Evolutionary conservation across 176 grass and related monocot species (phyloP).

Genomic region (Pharus latifolius): DNA sequence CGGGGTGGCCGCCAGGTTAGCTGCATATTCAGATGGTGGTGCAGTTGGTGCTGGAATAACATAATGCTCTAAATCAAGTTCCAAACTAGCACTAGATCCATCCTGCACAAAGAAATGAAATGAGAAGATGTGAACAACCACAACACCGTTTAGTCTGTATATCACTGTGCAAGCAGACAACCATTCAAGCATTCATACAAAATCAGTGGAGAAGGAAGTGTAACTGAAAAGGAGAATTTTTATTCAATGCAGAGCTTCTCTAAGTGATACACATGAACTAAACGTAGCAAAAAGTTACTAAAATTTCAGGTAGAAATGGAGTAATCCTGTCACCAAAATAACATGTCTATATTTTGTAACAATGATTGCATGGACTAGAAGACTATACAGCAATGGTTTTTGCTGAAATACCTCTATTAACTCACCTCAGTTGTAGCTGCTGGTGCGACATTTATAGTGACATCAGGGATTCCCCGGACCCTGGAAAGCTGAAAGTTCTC

Average conservation of each 20-base stretch:
- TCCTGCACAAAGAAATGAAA: conserved; percentile 44
- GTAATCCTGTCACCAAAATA: too few species aligned
- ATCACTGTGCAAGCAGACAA: not conserved
- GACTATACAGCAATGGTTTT: not conserved
- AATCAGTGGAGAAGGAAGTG: not conserved
- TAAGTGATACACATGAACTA: not conserved
- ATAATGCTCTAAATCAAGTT: conserved; percentile 97
- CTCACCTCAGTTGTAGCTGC: conserved; percentile 49
- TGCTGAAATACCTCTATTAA: not conserved
- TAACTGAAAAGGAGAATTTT: not conserved
- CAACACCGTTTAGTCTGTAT: not conserved
- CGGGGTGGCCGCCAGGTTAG: conserved; percentile 78
- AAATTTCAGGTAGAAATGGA: too few species aligned
- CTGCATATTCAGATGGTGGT: conserved; percentile 59
- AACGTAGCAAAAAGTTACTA: not conserved
- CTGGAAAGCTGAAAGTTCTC: conserved; percentile 85
- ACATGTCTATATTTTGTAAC: too few species aligned
- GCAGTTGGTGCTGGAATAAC: conserved; percentile 74
- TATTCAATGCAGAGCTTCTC: not conserved
- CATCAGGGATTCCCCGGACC: conserved; percentile 82
- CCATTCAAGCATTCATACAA: not conserved
- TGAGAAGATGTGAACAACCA: conserved; percentile 19
- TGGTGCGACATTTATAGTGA: conserved; percentile 76
- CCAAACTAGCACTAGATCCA: conserved; percentile 59
- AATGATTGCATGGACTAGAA: not conserved